Evolutionary conservation across 2,329 filamentous ascomycete genomes (phyloP).

Genomic region (Xylaria polymorpha): DNA sequence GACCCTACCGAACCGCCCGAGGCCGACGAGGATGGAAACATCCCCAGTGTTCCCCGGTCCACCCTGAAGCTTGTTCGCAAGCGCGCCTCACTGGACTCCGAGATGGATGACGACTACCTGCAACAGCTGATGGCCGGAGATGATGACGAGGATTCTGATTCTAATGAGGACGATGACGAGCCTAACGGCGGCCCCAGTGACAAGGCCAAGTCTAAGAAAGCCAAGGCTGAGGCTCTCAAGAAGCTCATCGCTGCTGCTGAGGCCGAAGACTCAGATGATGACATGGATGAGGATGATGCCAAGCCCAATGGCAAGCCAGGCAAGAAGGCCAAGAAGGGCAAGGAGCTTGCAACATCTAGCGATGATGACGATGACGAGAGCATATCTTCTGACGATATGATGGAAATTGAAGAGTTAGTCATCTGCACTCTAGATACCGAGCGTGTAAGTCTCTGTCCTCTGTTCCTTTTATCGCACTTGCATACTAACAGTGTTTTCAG

Average conservation of each 20-base stretch:
- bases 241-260: conserved; percentile 78
- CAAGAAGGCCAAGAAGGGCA: conserved; percentile 78
- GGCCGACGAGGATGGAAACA: conserved; percentile 70
- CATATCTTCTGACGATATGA: conserved; percentile 66
- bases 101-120: conserved; percentile 75
- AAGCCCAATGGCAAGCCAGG: conserved; percentile 69
- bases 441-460: conserved; percentile 70
- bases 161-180: conserved; percentile 77
- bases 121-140: conserved; percentile 63
- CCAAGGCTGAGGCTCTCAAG: conserved; percentile 80
- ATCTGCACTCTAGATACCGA: conserved; percentile 95
- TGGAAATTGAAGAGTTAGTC: conserved; percentile 87
- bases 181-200: conserved; percentile 91
- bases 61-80: conserved; percentile 92
- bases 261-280: conserved; percentile 71
- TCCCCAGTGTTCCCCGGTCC: conserved; percentile 75
- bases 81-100: conserved; percentile 69
- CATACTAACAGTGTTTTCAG: conserved; percentile 61
- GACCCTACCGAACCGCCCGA: conserved; percentile 84
- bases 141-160: conserved; percentile 57
- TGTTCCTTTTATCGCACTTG: conserved; percentile 6
- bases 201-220: conserved; percentile 88
- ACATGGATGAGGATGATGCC: conserved; percentile 72
- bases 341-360: conserved; percentile 69
- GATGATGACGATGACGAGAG: conserved; percentile 65